These are phyloP conservation scores for Vaccinium darrowii DNA, from an alignment of 148 eudicot species.

Conservation along the genomic window DNA sequence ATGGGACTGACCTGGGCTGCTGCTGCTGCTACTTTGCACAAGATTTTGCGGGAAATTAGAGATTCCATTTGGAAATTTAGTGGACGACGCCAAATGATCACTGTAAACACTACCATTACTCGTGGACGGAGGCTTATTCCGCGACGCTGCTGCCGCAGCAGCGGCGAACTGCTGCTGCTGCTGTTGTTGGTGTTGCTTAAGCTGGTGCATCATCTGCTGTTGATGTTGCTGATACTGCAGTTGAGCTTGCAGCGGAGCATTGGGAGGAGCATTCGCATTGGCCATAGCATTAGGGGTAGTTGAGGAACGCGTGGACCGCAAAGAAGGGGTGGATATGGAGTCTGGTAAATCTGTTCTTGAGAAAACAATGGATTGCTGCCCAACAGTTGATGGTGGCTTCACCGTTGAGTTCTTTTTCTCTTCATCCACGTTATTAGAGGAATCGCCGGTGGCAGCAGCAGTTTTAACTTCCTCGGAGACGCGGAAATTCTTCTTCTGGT, in stretches of 20 bases:
- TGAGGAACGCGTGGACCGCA: conserved; percentile 39
- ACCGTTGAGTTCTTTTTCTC: conserved; percentile 51
- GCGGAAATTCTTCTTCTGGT: conserved; percentile 62
- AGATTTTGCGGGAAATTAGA: conserved; percentile 55
- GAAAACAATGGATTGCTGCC: conserved; percentile 90
- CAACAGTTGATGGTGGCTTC: conserved; percentile 36
- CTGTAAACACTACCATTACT: conserved; percentile 62
- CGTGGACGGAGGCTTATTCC: conserved; percentile 47
- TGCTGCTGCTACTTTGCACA: conserved; percentile 48
- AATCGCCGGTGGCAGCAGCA: conserved; percentile 49
- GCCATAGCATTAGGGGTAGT: conserved; percentile 32
- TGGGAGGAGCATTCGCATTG: conserved; percentile 33
- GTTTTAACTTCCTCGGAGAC: conserved; percentile 56
- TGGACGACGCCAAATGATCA: conserved; percentile 57
- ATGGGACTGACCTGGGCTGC: conserved; percentile 51
- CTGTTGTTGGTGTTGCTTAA: conserved; percentile 39
- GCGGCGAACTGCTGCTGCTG: conserved; percentile 33
- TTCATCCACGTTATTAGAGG: conserved; percentile 53
- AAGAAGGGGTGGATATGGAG: conserved; percentile 35
- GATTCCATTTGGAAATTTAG: conserved; percentile 55
- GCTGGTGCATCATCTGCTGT: conserved; percentile 35
- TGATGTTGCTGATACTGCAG: conserved; percentile 57
- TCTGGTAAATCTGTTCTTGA: conserved; percentile 62
- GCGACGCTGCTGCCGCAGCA: conserved; percentile 38
- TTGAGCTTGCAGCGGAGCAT: conserved; percentile 52